Percentiles rank a stretch among this genome's conserved stretches.
Evolutionary conservation across 75 land plant species (phyloP).

Genomic region (Isoetes taiwanensis): DNA sequence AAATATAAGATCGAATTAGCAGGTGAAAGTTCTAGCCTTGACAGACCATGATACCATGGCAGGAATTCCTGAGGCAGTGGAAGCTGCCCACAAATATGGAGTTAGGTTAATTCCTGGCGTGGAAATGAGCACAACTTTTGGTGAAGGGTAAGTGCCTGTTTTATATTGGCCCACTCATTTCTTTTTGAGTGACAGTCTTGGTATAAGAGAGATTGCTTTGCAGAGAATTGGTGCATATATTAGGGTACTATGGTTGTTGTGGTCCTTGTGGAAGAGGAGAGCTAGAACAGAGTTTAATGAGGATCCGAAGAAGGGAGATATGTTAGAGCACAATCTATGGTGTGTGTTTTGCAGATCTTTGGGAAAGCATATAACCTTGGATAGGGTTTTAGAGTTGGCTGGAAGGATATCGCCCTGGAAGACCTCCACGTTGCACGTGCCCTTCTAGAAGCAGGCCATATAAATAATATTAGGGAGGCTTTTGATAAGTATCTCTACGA

Average conservation of each 20-base stretch:
- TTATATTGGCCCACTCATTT: no score
- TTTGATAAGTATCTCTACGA: conserved; percentile 77
- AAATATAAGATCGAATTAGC: no score
- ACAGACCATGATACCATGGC: conserved; percentile 97
- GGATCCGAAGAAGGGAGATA: conserved; percentile 77
- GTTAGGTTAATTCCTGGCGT: conserved; percentile 83
- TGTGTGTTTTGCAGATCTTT: conserved; percentile 49
- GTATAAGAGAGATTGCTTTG: no score
- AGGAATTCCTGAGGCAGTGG: conserved; percentile 76
- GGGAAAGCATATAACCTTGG: conserved; percentile 74
- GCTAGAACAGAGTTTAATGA: conserved; percentile 42
- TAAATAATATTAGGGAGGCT: conserved; percentile 64
- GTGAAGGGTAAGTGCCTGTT: conserved; percentile 45
- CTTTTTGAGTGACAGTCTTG: no score
- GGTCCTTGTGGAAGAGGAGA: conserved; percentile 53
- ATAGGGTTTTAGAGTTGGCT: conserved; percentile 53
- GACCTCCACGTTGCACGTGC: conserved; percentile 92
- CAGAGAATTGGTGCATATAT: conserved; percentile 69
- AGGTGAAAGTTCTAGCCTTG: conserved; percentile 91
- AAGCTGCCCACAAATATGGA: conserved; percentile 48
- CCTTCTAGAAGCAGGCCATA: conserved; percentile 81
- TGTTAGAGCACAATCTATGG: conserved; percentile 57
- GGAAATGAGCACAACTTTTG: conserved; percentile 69
- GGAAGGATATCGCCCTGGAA: conserved; percentile 89
- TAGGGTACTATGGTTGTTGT: conserved; percentile 86